Base-by-base conservation (phyloP, 164 flowering plant species). In the Akebia trifoliata region DNA sequence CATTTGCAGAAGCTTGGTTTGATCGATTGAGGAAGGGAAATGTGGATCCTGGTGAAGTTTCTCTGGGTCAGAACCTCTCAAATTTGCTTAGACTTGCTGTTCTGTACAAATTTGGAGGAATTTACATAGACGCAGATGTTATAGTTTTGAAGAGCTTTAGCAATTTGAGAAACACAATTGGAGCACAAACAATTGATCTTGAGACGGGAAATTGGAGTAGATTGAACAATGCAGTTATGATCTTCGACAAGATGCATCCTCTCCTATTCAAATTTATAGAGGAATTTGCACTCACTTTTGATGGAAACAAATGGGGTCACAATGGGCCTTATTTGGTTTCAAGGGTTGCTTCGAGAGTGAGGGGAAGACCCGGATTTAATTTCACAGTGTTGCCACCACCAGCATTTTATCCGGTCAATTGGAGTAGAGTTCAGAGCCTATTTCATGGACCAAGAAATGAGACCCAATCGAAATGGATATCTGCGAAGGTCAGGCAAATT, bases 271-370 rank as follows among this genome's bases (percentile, higher is more conserved):
- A 80, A 63, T 90, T 93, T 69, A 90, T 93, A 17, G 64, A 82
- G 57, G 98, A 93, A 73, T 90, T 93, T 61, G 79, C 97, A 5
- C 74, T 70, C 14, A 85, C 97, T 0, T 93, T 90, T 31, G 65
- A 93, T 63, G 97, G 98, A 8, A 85, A 78, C 63, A 93, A 79
- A 57, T 93, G 98, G 98, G 97, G 97, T 10, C 89, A 93, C 65
- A 93, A 93, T 68, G 98, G 98, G 2, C 98, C 98, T 51, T 85
- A 87, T 61, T 47, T 93, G 59, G 97, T 90, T 6, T 93, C 98
- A 3, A 82, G 98, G 56, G 98, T 93, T 18, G 94, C 78, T 36
- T 50, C 76, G 1, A 81, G 87, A 61, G 51, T 78, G 12, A 31
- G 1, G 0, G 73, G 60, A 31, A 68, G 64, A 39, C 72, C 71